Evolutionary conservation across 108 stramenopile genomes (phyloP).

Genomic region (Cyclotella sp.): DNA sequence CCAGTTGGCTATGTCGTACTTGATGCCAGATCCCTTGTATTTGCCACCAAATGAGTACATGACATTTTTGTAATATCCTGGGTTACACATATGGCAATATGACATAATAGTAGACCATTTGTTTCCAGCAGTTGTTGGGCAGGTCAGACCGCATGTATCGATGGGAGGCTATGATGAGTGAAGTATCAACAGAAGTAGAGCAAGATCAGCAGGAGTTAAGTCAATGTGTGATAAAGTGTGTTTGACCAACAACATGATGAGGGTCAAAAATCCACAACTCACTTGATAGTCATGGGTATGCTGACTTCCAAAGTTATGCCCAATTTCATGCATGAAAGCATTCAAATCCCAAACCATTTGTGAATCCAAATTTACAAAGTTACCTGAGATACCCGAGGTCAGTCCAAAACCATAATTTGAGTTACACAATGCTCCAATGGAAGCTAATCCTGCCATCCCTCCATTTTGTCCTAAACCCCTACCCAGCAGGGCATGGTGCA

Average conservation of each 20-base stretch:
- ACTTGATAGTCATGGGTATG: background rate
- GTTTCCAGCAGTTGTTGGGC: background rate
- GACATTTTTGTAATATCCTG: constrained; percentile 24
- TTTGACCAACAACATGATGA: no score
- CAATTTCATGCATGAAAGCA: constrained; percentile 40
- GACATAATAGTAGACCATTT: constrained; percentile 34
- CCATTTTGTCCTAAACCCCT: constrained; percentile 24
- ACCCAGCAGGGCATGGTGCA: constrained; percentile 39
- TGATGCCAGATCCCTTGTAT: constrained; percentile 22
- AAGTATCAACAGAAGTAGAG: no score
- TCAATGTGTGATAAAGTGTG: no score
- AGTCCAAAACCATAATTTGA: constrained; percentile 34
- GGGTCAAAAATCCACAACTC: no score
- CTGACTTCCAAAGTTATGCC: constrained; percentile 11
- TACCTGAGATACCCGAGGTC: constrained; percentile 15
- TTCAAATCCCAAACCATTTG: constrained; percentile 29
- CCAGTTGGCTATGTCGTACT: constrained; percentile 31
- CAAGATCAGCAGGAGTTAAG: background rate
- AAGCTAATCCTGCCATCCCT: constrained; percentile 41
- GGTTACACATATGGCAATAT: constrained; percentile 22
- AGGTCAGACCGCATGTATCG: background rate
- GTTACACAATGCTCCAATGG: constrained; percentile 37
- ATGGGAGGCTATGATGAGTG: background rate
- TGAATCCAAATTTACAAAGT: background rate
- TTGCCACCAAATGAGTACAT: constrained; percentile 38